Percentiles rank a stretch among this genome's conserved stretches.
Evolutionary conservation across 2,329 filamentous ascomycete species (phyloP).

Genomic region (Pseudogymnoascus sp.): DNA sequence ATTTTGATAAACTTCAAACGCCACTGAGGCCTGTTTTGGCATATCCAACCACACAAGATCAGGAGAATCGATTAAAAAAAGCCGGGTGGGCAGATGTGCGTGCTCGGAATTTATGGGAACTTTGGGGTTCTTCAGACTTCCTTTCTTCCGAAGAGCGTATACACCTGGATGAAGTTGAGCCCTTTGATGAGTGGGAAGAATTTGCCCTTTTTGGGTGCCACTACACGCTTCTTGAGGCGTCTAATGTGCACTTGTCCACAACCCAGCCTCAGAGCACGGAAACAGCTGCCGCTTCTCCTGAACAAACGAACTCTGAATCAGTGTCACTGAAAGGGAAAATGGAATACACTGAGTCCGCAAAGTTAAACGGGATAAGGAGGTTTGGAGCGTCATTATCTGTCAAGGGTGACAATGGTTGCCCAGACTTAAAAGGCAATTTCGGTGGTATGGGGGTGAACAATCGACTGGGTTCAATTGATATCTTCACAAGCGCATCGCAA

Average conservation of each 20-base stretch:
- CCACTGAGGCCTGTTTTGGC: constrained; percentile 66
- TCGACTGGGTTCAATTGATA: constrained; percentile 38
- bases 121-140: constrained; percentile 68
- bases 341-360: constrained; percentile 33
- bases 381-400: constrained; percentile 52
- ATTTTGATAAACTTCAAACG: constrained; percentile 76
- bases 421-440: constrained; percentile 25
- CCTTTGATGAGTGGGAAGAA: constrained; percentile 96
- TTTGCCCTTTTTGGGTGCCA: constrained; percentile 79
- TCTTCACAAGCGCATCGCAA: constrained; percentile 33
- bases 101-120: constrained; percentile 69
- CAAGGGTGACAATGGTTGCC: constrained; percentile 32
- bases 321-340: constrained; percentile 15
- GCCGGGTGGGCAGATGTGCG: constrained; percentile 62
- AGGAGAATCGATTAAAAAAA: constrained; percentile 59
- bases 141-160: constrained; percentile 53
- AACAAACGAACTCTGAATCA: background rate
- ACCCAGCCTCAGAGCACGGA: constrained; percentile 9
- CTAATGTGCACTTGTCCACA: constrained; percentile 32
- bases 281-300: background rate
- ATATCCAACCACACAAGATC: constrained; percentile 61
- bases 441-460: constrained; percentile 33
- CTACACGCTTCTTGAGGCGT: constrained; percentile 71
- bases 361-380: constrained; percentile 44
- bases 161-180: constrained; percentile 63